Evolutionary conservation across 2,329 filamentous ascomycete species (phyloP).

Genomic region (Colletotrichum brevisporum): DNA sequence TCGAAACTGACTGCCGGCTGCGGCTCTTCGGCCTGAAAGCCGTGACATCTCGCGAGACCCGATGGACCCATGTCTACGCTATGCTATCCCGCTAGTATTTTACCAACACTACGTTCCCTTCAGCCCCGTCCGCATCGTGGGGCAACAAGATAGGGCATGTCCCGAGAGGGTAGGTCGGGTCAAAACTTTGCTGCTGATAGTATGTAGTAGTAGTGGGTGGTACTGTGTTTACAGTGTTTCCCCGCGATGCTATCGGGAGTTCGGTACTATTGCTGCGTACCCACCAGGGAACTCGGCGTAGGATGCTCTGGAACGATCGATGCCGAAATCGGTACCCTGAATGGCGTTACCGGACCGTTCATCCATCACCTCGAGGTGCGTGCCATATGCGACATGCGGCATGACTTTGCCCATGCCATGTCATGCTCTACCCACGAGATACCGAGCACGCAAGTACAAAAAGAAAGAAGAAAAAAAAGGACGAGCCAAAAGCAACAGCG

Average conservation of each 20-base stretch:
- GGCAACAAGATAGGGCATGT: slow-evolving; percentile 20
- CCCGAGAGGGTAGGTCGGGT: neutral
- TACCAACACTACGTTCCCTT: neutral
- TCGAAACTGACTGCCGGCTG: slow-evolving; percentile 25
- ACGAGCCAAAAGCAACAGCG: neutral
- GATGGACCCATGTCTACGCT: neutral
- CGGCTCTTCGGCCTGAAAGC: slow-evolving; percentile 24
- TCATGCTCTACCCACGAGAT: neutral
- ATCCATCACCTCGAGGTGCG: neutral
- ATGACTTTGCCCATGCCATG: neutral
- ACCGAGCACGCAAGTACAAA: slow-evolving; percentile 2
- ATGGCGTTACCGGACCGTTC: slow-evolving; percentile 2
- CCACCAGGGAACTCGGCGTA: slow-evolving; percentile 10
- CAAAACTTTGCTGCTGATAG: no score
- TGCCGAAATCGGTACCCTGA: slow-evolving; percentile 11
- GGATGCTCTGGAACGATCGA: slow-evolving; percentile 2
- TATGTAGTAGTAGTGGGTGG: no score
- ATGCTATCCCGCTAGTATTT: neutral
- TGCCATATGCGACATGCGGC: neutral
- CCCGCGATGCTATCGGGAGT: slow-evolving; percentile 13
- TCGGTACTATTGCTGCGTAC: neutral
- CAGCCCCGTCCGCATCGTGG: neutral
- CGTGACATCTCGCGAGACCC: slow-evolving; percentile 20
- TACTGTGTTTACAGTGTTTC: neutral
- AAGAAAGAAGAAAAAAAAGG: neutral